Evolutionary conservation across 345 rosid species (phyloP).

Genomic region (Luvunga scandens): DNA sequence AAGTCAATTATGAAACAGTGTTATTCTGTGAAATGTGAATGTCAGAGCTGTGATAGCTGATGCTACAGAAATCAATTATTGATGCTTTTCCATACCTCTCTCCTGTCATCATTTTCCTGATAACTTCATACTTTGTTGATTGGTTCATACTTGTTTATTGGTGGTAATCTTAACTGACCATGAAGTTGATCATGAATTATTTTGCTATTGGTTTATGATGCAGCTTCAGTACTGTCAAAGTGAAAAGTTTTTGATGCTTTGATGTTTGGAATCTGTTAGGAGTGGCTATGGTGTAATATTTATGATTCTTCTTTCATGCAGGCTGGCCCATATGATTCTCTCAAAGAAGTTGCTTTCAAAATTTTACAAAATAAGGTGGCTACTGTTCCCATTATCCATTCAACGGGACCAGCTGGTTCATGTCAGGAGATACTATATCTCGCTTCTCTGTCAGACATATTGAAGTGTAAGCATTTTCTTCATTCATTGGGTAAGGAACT

Average conservation of each 20-base stretch:
- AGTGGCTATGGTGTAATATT: neutral
- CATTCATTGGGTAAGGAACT: conserved; percentile 12
- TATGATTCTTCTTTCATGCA: conserved; percentile 30
- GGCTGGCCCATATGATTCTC: conserved; percentile 89
- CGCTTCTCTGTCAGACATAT: conserved; percentile 89
- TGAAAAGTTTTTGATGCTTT: neutral
- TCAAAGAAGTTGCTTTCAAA: conserved; percentile 81
- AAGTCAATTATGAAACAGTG: neutral
- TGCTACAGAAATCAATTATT: neutral
- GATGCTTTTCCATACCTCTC: neutral
- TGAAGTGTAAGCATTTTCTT: conserved; percentile 64
- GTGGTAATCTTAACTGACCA: neutral
- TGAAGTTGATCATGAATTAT: neutral
- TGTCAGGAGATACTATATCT: conserved; percentile 82
- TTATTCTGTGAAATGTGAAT: neutral
- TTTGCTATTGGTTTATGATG: neutral
- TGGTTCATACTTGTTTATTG: neutral
- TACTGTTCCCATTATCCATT: conserved; percentile 67
- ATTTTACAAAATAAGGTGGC: conserved; percentile 79
- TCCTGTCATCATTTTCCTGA: neutral
- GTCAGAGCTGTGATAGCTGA: neutral
- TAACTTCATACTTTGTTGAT: conserved; percentile 3
- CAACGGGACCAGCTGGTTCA: conserved; percentile 56
- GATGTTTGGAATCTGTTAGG: conserved; percentile 2
- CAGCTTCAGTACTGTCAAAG: neutral